These are phyloP conservation scores for Teunomyces lycoperdinae DNA, from an alignment of 805 yeast species.

Conservation along the genomic window DNA sequence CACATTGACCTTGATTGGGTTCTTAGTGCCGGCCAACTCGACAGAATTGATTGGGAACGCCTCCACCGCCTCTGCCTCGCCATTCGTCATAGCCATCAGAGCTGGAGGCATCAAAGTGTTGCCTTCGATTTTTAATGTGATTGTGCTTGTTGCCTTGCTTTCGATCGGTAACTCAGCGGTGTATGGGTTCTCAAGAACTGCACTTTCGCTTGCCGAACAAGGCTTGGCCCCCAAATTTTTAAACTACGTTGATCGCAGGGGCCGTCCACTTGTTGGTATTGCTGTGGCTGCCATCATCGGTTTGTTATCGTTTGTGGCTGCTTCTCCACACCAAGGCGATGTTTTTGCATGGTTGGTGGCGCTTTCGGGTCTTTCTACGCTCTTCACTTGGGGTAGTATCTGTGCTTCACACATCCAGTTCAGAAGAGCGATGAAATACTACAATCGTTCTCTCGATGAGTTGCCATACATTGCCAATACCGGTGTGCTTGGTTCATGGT, in stretches of 20 bases:
- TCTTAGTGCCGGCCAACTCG: slow-evolving; percentile 35
- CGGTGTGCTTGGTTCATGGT: slow-evolving; percentile 35
- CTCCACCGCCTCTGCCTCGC: slow-evolving; percentile 36
- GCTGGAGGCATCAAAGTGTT: slow-evolving; percentile 39
- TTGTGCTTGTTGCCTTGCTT: slow-evolving; percentile 39
- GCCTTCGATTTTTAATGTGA: slow-evolving; percentile 43
- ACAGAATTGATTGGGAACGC: slow-evolving; percentile 22
- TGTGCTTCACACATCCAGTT: slow-evolving; percentile 22
- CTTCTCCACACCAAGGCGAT: slow-evolving; percentile 33
- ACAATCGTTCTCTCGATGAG: slow-evolving; percentile 42
- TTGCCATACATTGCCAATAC: slow-evolving; percentile 55
- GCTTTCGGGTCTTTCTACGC: slow-evolving; percentile 24
- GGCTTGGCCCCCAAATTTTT: slow-evolving; percentile 37
- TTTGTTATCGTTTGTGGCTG: slow-evolving; percentile 39
- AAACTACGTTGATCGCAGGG: slow-evolving; percentile 36
- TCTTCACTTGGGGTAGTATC: slow-evolving; percentile 29
- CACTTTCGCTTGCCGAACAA: slow-evolving; percentile 38
- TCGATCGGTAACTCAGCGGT: slow-evolving; percentile 45
- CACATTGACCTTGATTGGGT: slow-evolving; percentile 38
- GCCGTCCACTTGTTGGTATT: slow-evolving; percentile 41
- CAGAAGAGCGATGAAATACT: slow-evolving; percentile 21
- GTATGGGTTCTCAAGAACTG: slow-evolving; percentile 42
- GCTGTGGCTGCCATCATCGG: slow-evolving; percentile 32
- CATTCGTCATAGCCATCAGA: slow-evolving; percentile 43
- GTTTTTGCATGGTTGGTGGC: slow-evolving; percentile 34